Evolutionary conservation across 495 filamentous ascomycete species (phyloP), one percentile per base, ranked within the genome.

Genomic region (Podospora comata): DNA sequence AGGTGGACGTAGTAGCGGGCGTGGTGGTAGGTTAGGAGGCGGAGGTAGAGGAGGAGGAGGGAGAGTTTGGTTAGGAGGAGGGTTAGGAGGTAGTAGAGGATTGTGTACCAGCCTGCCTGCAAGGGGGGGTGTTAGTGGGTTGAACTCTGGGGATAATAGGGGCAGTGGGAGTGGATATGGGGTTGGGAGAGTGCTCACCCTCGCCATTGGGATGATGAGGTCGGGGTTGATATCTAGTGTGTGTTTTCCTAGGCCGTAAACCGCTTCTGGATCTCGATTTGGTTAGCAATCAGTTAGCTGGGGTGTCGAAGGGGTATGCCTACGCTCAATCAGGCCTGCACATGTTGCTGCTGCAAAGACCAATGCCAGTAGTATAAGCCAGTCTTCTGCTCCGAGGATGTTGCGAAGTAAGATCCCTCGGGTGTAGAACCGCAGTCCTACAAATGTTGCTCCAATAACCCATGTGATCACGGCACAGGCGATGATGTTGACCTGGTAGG

Each of bases 31-130:
- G 59, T 53, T 30, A 74, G 72, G 64, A 76, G 71, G 64, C 75
- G 70, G 58, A 75, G 66, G 70, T 77, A 76, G 3, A 75, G 67
- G 4, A 73, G 60, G 7, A 70, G 58, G 60, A 77, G 71, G 48
- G 69, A 75, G 53, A 76, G 62, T 57, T 76, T 75, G 73, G 39
- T 75, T 68, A 73, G 69, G 27, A 72, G 66, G 11, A 75, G 72
- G n/a, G 68, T 63, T 15, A 77, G 67, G 67, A 72, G 70, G 66
- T 74, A 77, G 56, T 63, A 72, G 18, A 77, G 61, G 60, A 75
- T 71, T 48, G 30, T 70, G 68, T 74, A 75, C 73, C 72, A 73
- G 4, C 68, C 70, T n/a, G 71, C 72, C 72, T 74, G 65, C 4
- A 13, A 20, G 56, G n/a, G 6, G 16, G 19, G 6, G 56, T 58